Base-by-base conservation (phyloP, 495 filamentous ascomycete species). In the Neohortaea acidophila region DNA sequence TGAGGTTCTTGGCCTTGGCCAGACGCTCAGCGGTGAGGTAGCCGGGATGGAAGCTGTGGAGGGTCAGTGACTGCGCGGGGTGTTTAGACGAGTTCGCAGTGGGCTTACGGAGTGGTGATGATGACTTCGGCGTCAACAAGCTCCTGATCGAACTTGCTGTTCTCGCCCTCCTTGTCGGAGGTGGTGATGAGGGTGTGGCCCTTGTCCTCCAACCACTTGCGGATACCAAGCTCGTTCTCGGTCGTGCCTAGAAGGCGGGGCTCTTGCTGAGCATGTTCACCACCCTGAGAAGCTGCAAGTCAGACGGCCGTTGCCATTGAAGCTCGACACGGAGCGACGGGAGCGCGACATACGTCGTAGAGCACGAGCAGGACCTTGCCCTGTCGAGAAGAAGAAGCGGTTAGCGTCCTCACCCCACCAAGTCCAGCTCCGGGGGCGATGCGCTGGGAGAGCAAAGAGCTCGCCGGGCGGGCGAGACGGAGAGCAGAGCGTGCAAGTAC, bases 1-100 rank as follows among this genome's bases (percentile, higher is more conserved):
- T 97, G 53, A 97, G 80, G 25, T 97, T 94, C 80, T 96, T 94
- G 45, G 89, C 89, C 68, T 89, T 92, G 48, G 83, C 83, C 44
- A 97, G 76, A 54, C 89, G 86, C 61, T 96, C 89, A 29, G 84
- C 84, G 35, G 82, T 94, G 32, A 97, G 78, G 71, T 97, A 97
- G 45, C 86, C 89, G 33, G 89, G 89, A 68, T 97, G 89, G 78
- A 97, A 97, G 59, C 85, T 93, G 47, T 0, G 21, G 32, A n/a
- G 6, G 29, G 35, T 12, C 35, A 22, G 19, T 8, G 10, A 27
- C 12, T 38, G 22, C n/a, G n/a, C n/a, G n/a, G n/a, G n/a, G n/a
- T n/a, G n/a, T 12, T 27, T 10, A 29, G 37, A 7, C 10, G 21
- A 12, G 21, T 13, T 38, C n/a, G n/a, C n/a, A n/a, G 24, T 20